Evolutionary conservation across 2,329 filamentous ascomycete genomes (phyloP).

Genomic region (Ceratocystis ficicola): DNA sequence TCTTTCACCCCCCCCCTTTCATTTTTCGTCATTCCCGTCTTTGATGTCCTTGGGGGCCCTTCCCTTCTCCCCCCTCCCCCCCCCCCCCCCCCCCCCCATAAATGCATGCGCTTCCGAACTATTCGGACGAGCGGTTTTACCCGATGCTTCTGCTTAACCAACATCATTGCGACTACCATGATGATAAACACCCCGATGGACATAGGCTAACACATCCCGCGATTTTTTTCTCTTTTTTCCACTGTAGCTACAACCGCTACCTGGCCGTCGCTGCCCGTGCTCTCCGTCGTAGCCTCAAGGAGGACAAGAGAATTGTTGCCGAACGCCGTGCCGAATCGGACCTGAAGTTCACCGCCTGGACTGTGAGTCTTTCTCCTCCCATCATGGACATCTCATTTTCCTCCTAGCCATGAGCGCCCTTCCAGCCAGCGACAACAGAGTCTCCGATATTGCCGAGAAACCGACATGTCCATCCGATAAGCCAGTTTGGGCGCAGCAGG

Average conservation of each 20-base stretch:
- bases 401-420: background rate
- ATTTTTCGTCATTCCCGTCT: too few species aligned
- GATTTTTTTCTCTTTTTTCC: background rate
- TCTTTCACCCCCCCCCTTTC: too few species aligned
- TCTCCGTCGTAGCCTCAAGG: conserved; percentile 93
- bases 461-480: conserved; percentile 1
- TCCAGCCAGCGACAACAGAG: background rate
- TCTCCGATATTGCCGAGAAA: conserved; percentile 28
- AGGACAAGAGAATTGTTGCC: conserved; percentile 73
- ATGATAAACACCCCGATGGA: background rate
- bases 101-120: conserved; percentile 25
- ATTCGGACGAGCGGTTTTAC: conserved; percentile 16
- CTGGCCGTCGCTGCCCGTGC: conserved; percentile 87
- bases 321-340: conserved; percentile 88
- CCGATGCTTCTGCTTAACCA: conserved; percentile 1
- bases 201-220: background rate
- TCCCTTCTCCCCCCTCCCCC: too few species aligned
- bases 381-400: background rate
- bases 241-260: conserved; percentile 95
- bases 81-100: background rate
- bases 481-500: too few species aligned
- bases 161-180: background rate
- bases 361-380: conserved; percentile 45
- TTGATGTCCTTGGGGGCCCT: too few species aligned
- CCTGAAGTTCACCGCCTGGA: conserved; percentile 85